A percentile compares a stretch with the other conserved stretches of the same genome.
phyloP scores from a whole-genome alignment of 2,329 filamentous ascomycete species.

The Calycina herbarum region DNA sequence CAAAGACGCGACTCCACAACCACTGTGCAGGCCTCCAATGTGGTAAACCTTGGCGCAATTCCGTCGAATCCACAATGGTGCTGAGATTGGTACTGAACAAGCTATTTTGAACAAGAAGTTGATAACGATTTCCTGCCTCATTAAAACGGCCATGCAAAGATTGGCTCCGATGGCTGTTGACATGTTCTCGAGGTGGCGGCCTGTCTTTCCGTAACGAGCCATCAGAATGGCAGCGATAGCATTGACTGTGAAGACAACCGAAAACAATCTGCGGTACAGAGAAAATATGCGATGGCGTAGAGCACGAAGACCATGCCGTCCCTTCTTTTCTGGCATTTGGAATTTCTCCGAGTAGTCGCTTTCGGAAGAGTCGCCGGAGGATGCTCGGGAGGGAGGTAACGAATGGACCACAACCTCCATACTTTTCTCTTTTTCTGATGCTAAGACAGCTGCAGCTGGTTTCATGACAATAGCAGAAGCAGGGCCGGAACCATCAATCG shows the following conservation, averaged over 20 bases:
- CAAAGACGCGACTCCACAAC: constrained; percentile 48
- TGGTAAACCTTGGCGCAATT: constrained; percentile 52
- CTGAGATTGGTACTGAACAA: constrained; percentile 46
- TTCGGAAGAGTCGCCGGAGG: constrained; percentile 6
- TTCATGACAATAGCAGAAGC: constrained; percentile 28
- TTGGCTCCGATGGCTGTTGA: constrained; percentile 20
- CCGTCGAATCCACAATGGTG: constrained; percentile 49
- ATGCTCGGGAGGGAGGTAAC: background rate
- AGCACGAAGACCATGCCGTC: constrained; percentile 37
- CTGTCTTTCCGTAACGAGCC: constrained; percentile 27
- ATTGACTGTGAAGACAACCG: constrained; percentile 52
- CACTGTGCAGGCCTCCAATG: constrained; percentile 54
- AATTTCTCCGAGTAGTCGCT: constrained; percentile 12
- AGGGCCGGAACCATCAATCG: constrained; percentile 11
- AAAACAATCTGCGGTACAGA: constrained; percentile 58
- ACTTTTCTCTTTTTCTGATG: background rate
- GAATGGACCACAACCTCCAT: background rate
- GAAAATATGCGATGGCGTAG: constrained; percentile 45
- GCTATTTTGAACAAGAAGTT: constrained; percentile 50
- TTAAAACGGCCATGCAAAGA: constrained; percentile 48
- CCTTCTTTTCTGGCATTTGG: constrained; percentile 43
- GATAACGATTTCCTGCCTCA: constrained; percentile 55
- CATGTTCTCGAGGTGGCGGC: constrained; percentile 11
- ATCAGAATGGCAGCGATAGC: constrained; percentile 42
- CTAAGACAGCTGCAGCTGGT: background rate